Evolutionary conservation across 306 rosid species (phyloP), one percentile per base, ranked within the genome.

Genomic region (Quercus cerris): DNA sequence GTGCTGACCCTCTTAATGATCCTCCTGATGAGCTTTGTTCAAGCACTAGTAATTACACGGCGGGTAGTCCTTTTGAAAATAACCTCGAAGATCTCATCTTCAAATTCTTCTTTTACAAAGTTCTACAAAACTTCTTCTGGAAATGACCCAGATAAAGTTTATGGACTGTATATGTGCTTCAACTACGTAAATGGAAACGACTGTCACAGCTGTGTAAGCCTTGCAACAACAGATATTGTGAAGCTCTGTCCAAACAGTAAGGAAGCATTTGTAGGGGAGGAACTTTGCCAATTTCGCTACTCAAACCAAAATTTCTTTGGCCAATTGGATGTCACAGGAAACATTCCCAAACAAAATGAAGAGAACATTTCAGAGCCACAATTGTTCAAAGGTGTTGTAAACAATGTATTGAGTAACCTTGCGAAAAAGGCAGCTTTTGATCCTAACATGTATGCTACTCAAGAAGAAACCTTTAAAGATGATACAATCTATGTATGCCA

Each of bases 201-300:
- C 12, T 86, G 87, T 73, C 77, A 67, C 22, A 75, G 58, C 3
- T 85, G 93, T 81, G 78, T 89, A 71, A n/a, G 74, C 49, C 52
- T 80, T 0, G 90, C 88, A 8, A 25, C 74, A 31, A 62, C 54
- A 25, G 86, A 77, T 71, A 71, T 86, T 18, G 8, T 54, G 30
- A 79, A 2, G 22, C 85, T 79, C 4, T 91, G 93, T 78, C 88
- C 86, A 5, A 59, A 56, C 67, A 56, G 84, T 31, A 61, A 56
- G 74, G 93, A 89, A 78, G 91, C 93, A 1, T 66, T 81, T 44
- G 76, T 91, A 4, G 88, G 87, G 86, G 91, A 89, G 64, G 97
- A 91, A 25, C 1, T 0, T 0, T 91, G 92, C 71, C 97, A 87
- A 18, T 74, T 89, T 51, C 90, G 84, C 61, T 91, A 89, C 77